These are phyloP conservation scores for Meripilus lineatus DNA, from an alignment of 1,284 basidiomycete species.

Conservation along the genomic window DNA sequence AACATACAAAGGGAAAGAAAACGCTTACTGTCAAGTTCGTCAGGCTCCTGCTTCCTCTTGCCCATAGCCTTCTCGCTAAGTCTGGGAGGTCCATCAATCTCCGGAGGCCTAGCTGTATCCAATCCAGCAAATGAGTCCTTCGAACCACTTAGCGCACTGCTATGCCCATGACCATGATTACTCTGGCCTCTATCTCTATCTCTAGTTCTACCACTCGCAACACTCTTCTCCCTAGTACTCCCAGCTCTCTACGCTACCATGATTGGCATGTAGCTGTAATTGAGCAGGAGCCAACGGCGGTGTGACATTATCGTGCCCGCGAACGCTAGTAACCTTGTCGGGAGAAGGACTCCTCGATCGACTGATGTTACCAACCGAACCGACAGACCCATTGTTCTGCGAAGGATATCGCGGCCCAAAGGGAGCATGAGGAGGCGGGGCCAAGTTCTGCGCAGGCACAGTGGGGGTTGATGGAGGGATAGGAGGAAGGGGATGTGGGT, in stretches of 20 bases:
- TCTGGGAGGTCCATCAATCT: too few species aligned
- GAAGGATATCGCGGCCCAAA: conserved; percentile 65
- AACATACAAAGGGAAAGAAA: not conserved
- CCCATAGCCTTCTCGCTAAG: conserved; percentile 78
- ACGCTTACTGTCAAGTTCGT: conserved; percentile 40
- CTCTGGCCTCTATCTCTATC: too few species aligned
- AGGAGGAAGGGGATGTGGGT: conserved; percentile 35
- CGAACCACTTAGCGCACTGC: too few species aligned
- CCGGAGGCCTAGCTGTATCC: too few species aligned
- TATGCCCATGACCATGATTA: too few species aligned
- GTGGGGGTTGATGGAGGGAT: conserved; percentile 21
- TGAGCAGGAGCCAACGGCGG: too few species aligned
- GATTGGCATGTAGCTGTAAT: too few species aligned
- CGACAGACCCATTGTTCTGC: conserved; percentile 27
- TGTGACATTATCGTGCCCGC: too few species aligned
- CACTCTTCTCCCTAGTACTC: too few species aligned
- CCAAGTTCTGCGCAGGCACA: conserved; percentile 35
- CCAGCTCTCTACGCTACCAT: too few species aligned
- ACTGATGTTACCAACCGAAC: conserved; percentile 12
- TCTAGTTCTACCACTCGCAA: too few species aligned
- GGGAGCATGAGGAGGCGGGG: conserved; percentile 60
- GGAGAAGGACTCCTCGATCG: conserved; percentile 53
- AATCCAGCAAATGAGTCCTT: too few species aligned
- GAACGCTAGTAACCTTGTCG: conserved; percentile 25
- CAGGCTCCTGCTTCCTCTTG: conserved; percentile 56